Base-by-base conservation (phyloP, 2,329 filamentous ascomycete genomes). In the Didymella exigua region DNA sequence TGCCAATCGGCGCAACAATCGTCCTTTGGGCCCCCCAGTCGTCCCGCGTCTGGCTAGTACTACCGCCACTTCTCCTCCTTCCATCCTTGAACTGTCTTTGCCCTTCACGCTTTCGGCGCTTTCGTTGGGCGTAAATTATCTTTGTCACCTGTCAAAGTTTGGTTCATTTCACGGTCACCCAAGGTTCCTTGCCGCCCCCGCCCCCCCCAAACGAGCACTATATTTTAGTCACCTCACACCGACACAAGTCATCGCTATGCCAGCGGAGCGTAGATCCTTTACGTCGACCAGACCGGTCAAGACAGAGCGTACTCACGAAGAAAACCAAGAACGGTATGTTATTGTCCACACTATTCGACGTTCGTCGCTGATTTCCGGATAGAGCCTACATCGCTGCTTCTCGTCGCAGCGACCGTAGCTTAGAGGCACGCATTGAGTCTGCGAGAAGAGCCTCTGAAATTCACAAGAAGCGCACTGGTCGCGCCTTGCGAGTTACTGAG, bases 351-450 rank as follows among this genome's bases (percentile, higher is more conserved):
- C 9, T 11, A 10, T 26, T 36, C n/a, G 19, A 33, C 11, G 11
- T 21, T 27, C 10, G 27, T 37, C 27, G 34, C 61, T 67, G 45
- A 68, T 64, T 61, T 41, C 19, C 23, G 24, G 3, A 8, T 66
- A 89, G 93, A 69, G 93, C 93, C 19, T 97, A 96, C 72, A 95
- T 97, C 64, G 93, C 93, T 11, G 93, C 93, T 3, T 97, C 93
- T 5, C 82, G 93, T 61, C 84, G 93, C 61, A 89, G 89, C 65
- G 93, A 97, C 69, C 86, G 93, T 49, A 93, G 89, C 69, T 78
- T 96, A 14, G 92, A 97, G 74, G 92, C 92, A 13, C 86, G 93
- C 23, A 84, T 96, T 16, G 90, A 96, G 72, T 97, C 93, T 2
- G 93, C 93, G 13, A 84, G 86, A 46, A 86, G 90, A 75, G 93